A percentile compares a stretch with the other conserved stretches of the same genome.
Evolutionary conservation across 2,329 filamentous ascomycete species (phyloP).

Genomic region (Didymella keratinophila): DNA sequence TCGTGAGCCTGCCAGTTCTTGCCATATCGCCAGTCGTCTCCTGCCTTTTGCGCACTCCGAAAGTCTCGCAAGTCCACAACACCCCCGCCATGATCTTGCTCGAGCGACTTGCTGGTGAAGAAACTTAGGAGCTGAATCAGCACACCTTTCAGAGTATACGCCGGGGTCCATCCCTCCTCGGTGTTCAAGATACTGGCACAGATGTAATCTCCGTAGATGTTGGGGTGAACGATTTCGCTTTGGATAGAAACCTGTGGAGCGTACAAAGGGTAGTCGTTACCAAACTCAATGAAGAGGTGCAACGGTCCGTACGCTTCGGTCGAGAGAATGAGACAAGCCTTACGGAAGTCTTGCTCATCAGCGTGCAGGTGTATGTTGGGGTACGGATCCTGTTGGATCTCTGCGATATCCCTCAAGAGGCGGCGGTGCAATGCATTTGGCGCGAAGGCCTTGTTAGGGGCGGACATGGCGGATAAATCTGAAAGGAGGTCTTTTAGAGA

Average conservation of each 20-base stretch:
- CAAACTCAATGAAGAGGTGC: conserved; percentile 56
- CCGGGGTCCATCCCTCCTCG: conserved; percentile 56
- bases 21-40: background rate
- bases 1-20: background rate
- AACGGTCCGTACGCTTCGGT: conserved; percentile 51
- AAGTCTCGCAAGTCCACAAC: conserved; percentile 35
- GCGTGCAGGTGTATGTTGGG: conserved; percentile 56
- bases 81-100: conserved; percentile 49
- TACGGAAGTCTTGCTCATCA: conserved; percentile 47
- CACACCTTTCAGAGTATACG: conserved; percentile 60
- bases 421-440: conserved; percentile 10
- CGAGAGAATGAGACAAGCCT: conserved; percentile 56
- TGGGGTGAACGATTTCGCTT: conserved; percentile 55
- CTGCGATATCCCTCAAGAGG: conserved; percentile 55
- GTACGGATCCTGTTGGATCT: conserved; percentile 57
- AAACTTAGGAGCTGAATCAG: conserved; percentile 63
- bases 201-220: conserved; percentile 56
- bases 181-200: conserved; percentile 59
- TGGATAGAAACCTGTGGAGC: conserved; percentile 55
- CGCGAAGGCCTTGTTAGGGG: background rate
- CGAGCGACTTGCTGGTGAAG: conserved; percentile 58
- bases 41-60: background rate
- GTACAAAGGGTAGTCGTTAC: conserved; percentile 49
- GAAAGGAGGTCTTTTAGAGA: background rate
- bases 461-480: background rate